Evolutionary conservation across 495 filamentous ascomycete species (phyloP), one percentile per base, ranked within the genome.

Genomic region (Trichoderma erinaceum): DNA sequence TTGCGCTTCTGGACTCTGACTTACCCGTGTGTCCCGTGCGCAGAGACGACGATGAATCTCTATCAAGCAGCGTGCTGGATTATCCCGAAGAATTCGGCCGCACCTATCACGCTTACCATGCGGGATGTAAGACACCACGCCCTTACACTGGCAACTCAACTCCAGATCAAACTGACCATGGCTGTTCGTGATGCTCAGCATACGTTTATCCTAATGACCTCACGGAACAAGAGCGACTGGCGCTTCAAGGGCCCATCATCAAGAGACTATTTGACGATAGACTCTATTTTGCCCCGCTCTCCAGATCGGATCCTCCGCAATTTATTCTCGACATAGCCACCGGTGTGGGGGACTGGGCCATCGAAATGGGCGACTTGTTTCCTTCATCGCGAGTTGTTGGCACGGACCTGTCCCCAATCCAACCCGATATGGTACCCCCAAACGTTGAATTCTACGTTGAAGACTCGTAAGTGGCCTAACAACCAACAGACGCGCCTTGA

Each of bases 271-370:
- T 90, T 66, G 79, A 87, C 70, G 78, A 76, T n/a, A 78, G 78
- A 38, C 74, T 87, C 23, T 86, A 85, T 74, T 81, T 89, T 70
- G 83, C 89, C 0, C 89, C 89, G 2, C 80, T 73, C 11, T 52
- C 48, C 7, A 41, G 87, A 0, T n/a, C 48, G 48, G 78, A 78
- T 32, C 70, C 81, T 68, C 80, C 81, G 0, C 75, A 76, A n/a
- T 83, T 85, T 66, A 88, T 91, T 46, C 78, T 92, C 12, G 89
- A 91, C 69, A 79, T 90, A 41, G 89, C 88, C 43, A 90, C 88
- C 0, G 89, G 87, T 4, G 83, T 85, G 6, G 88, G 88, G 23
- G 88, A 91, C 69, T 92, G 89, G 89, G 88, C 87, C 23, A 87
- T 89, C 66, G 87, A 84, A 41, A 88, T 90, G 81, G 88, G 83